Conservation (phyloP, 2,329 filamentous ascomycete genomes). For the Phoma sp. region DNA sequence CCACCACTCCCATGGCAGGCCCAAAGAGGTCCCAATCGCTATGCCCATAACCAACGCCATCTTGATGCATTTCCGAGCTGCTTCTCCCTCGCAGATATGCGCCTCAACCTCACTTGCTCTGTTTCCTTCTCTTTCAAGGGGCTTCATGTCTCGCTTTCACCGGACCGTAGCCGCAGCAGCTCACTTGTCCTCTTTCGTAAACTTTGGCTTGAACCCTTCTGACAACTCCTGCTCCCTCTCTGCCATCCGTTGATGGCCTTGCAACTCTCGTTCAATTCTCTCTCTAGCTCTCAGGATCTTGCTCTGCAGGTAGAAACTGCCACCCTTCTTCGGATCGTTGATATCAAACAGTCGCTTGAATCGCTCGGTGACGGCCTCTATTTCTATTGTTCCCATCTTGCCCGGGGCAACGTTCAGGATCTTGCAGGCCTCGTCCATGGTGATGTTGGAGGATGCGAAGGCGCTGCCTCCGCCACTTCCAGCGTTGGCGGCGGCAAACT, state of each 20-base stretch:
- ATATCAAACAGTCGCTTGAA: conserved; percentile 95
- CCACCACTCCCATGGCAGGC: conserved; percentile 12
- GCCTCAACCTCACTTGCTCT: neutral
- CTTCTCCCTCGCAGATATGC: neutral
- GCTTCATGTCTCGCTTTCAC: neutral
- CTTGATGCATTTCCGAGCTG: conserved; percentile 25
- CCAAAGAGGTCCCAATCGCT: conserved; percentile 23
- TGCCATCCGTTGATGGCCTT: conserved; percentile 72
- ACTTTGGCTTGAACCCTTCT: conserved; percentile 91
- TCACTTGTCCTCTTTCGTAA: conserved; percentile 75
- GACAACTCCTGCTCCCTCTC: conserved; percentile 78
- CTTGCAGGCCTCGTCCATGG: conserved; percentile 94
- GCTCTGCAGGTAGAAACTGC: conserved; percentile 98
- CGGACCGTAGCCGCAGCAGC: neutral
- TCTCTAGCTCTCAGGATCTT: conserved; percentile 92
- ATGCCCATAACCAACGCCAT: conserved; percentile 31
- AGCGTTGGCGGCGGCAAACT: conserved; percentile 77
- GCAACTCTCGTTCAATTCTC: conserved; percentile 85
- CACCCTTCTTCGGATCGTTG: conserved; percentile 94
- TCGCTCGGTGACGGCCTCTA: conserved; percentile 79
- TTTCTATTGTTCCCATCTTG: conserved; percentile 74
- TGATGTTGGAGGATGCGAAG: conserved; percentile 74
- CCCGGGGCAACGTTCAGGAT: conserved; percentile 96
- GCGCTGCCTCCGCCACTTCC: conserved; percentile 54
- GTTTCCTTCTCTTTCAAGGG: neutral